These are phyloP conservation scores for Coemansia sp. DNA, from an alignment of 192 early-diverging fungal species.

Conservation along the genomic window DNA sequence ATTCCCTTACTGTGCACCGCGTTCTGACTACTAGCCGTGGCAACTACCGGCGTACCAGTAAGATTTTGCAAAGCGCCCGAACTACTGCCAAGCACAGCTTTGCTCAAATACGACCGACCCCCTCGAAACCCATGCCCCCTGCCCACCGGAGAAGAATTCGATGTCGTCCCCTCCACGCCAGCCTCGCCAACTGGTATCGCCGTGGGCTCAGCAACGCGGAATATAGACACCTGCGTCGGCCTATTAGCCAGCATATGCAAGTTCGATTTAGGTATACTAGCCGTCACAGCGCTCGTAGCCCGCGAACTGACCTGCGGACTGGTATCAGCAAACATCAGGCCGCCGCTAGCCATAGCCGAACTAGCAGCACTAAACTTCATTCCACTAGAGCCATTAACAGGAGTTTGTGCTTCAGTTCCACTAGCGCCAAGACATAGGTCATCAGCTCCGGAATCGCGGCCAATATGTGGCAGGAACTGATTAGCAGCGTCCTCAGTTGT, in stretches of 20 bases:
- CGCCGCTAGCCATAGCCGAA: conserved; percentile 31
- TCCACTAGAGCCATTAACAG: not conserved
- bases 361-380: conserved; percentile 32
- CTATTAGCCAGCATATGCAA: conserved; percentile 25
- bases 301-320: not conserved
- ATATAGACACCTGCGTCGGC: conserved; percentile 34
- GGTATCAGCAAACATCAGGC: conserved; percentile 33
- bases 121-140: conserved; percentile 28
- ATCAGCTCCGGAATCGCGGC: conserved; percentile 29
- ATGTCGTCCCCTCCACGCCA: conserved; percentile 8
- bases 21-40: not conserved
- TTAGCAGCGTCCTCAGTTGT: conserved; percentile 51
- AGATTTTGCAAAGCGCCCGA: not conserved
- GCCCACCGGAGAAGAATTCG: not conserved
- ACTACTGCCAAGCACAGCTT: not conserved
- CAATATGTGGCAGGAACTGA: conserved; percentile 45
- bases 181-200: not conserved
- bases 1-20: conserved; percentile 63
- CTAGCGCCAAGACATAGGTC: conserved; percentile 39
- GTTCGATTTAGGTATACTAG: not conserved
- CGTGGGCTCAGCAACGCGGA: not conserved
- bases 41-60: not conserved
- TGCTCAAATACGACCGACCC: conserved; percentile 19
- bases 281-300: not conserved
- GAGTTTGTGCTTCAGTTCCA: conserved; percentile 4